Evolutionary conservation across 768 basidiomycete species (phyloP), one percentile per base, ranked within the genome.

Genomic region (Dacryopinax primogenitus): DNA sequence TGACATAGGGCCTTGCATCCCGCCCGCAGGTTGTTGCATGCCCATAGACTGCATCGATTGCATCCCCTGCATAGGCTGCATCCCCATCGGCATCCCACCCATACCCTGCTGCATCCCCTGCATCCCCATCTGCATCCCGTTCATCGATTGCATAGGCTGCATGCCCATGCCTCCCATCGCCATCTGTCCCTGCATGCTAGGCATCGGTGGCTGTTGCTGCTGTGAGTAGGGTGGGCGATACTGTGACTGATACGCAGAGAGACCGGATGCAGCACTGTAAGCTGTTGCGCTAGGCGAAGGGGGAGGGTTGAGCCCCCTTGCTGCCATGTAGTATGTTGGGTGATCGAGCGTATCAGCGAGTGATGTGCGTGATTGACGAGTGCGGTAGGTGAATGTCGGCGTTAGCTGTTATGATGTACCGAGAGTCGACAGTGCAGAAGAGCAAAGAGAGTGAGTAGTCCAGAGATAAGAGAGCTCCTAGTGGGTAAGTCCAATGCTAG

Each of bases 91-190:
- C 23, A 69, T 33, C 69, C 69, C 67, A 1, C 37, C n/a, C 36
- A 66, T 66, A 28, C 67, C 18, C 41, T 44, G 41, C 36, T 37
- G 36, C 11, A 37, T 37, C 18, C 41, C 41, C 18, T 44, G 41
- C 41, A 44, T 44, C 41, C 36, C 36, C 18, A 9, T 9, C 36
- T 44, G 41, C 41, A 18, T 15, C 41, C 36, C 36, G 36, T 37
- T 9, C 36, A 9, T 18, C 36, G 36, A 9, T 37, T 37, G 36
- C 36, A 37, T 9, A 18, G 11, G 11, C 36, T 37, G 65, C 1
- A 67, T 65, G 13, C 64, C 33, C 39, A 62, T 66, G 61, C 68
- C 66, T 0, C 67, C 68, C 12, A 51, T 37, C 0, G 67, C 67
- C 37, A 68, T 63, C 21, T 32, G 33, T 26, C 18, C 11, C 36